phyloP scores from a whole-genome alignment of 768 basidiomycete species.

The Phlebiopsis flavidoalba region DNA sequence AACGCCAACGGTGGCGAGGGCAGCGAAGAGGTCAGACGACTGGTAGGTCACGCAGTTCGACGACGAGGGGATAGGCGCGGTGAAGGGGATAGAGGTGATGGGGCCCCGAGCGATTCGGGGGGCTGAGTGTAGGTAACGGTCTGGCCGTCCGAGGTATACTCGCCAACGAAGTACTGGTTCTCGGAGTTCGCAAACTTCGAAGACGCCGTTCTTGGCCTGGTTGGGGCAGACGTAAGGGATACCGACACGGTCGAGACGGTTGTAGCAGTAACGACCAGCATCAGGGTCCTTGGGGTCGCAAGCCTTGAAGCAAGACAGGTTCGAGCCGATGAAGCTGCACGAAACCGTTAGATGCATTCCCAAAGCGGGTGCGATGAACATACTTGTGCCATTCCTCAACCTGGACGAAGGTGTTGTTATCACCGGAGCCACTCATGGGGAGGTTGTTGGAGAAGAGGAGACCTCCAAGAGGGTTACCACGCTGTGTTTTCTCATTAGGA shows the following conservation, averaged over 20 bases:
- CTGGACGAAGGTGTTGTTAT: conserved; percentile 2
- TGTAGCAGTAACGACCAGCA: conserved; percentile 52
- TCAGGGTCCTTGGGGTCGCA: conserved; percentile 53
- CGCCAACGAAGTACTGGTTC: conserved; percentile 58
- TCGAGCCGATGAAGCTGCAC: conserved; percentile 65
- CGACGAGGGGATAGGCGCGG: conserved; percentile 32
- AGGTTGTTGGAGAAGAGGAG: conserved; percentile 58
- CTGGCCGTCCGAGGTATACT: conserved; percentile 36
- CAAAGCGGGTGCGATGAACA: conserved; percentile 2
- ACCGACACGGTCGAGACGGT: conserved; percentile 73
- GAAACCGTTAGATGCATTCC: conserved; percentile 7
- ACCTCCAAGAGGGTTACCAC: conserved; percentile 80
- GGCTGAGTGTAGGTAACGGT: conserved; percentile 43
- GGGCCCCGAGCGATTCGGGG: conserved; percentile 39
- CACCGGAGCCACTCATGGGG: not conserved
- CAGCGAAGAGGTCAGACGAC: conserved; percentile 32
- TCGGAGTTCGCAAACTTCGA: conserved; percentile 65
- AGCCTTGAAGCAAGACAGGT: conserved; percentile 63
- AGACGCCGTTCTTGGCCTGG: conserved; percentile 45
- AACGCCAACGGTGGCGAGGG: not conserved
- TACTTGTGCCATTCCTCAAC: not conserved
- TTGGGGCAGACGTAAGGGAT: conserved; percentile 73
- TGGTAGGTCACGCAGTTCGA: conserved; percentile 38
- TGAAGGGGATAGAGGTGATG: conserved; percentile 42
- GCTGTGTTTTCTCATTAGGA: conserved; percentile 28